phyloP scores from a whole-genome alignment of 495 filamentous ascomycete genomes.

The Lasiosphaeriaceae sp. region DNA sequence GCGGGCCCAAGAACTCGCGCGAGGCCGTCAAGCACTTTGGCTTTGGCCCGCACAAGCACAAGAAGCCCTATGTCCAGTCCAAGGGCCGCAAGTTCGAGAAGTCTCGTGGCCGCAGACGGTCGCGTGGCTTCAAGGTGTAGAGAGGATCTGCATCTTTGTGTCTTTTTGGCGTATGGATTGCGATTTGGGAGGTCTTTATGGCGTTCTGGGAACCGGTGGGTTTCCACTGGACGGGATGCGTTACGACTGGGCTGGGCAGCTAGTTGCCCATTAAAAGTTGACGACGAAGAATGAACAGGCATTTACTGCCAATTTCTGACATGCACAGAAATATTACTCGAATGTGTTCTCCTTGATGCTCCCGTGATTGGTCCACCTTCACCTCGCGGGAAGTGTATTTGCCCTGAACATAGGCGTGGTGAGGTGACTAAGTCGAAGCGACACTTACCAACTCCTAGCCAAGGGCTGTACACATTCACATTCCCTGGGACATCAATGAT shows the following conservation, averaged over 20 bases:
- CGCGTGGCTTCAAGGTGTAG: constrained; percentile 98
- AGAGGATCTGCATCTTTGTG: background rate
- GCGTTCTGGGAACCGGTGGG: too few species aligned
- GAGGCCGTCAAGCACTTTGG: constrained; percentile 99
- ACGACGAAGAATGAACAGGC: background rate
- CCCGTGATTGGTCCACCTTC: too few species aligned
- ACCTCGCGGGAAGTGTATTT: too few species aligned
- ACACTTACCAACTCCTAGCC: too few species aligned
- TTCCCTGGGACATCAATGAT: too few species aligned
- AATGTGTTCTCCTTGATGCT: too few species aligned
- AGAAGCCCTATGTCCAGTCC: constrained; percentile 96
- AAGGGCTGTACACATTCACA: too few species aligned
- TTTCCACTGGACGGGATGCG: background rate
- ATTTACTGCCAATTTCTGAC: background rate
- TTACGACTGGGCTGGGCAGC: background rate
- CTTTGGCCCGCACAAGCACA: constrained; percentile 93
- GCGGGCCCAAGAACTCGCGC: constrained; percentile 93
- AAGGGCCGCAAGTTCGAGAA: constrained; percentile 99
- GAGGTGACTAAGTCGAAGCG: too few species aligned
- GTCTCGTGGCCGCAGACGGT: constrained; percentile 95
- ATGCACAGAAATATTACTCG: too few species aligned
- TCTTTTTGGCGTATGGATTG: background rate
- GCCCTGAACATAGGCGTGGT: too few species aligned
- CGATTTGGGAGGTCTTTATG: background rate
- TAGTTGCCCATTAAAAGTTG: background rate